phyloP scores from a whole-genome alignment of 2,329 filamentous ascomycete genomes.

The Xylariaceae sp. region DNA sequence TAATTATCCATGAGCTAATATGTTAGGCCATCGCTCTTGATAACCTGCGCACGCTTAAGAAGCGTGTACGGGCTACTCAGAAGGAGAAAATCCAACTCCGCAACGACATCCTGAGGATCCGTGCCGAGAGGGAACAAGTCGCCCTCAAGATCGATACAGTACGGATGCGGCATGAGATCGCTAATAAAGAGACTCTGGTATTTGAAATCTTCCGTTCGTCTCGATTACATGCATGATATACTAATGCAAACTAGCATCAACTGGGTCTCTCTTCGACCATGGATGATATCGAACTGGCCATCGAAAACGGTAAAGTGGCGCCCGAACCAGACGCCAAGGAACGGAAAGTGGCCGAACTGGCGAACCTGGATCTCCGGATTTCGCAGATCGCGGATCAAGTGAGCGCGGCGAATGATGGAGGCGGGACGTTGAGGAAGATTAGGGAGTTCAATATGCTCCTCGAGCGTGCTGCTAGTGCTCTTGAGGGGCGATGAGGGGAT shows the following conservation, averaged over 20 bases:
- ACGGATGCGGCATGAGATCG: constrained; percentile 53
- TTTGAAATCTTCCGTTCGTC: background rate
- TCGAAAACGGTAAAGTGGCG: constrained; percentile 46
- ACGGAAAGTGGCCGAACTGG: constrained; percentile 46
- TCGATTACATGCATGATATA: background rate
- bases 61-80: constrained; percentile 52
- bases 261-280: constrained; percentile 53
- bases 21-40: constrained; percentile 54
- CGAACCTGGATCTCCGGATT: constrained; percentile 53
- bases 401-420: constrained; percentile 44
- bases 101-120: constrained; percentile 55
- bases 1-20: constrained; percentile 8
- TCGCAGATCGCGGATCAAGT: constrained; percentile 51
- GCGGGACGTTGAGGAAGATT: constrained; percentile 52
- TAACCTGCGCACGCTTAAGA: constrained; percentile 51
- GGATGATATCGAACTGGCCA: constrained; percentile 57
- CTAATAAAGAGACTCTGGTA: constrained; percentile 49
- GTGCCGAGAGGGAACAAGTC: constrained; percentile 56
- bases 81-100: constrained; percentile 53
- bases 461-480: constrained; percentile 52
- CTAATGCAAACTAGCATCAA: constrained; percentile 35
- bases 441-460: constrained; percentile 59
- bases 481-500: constrained; percentile 40
- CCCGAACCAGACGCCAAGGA: constrained; percentile 42
- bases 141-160: constrained; percentile 58